A percentile compares a stretch with the other conserved stretches of the same genome.
These are phyloP conservation scores for Euryodendron excelsum DNA, from an alignment of 148 eudicot genomes.

Conservation along the genomic window DNA sequence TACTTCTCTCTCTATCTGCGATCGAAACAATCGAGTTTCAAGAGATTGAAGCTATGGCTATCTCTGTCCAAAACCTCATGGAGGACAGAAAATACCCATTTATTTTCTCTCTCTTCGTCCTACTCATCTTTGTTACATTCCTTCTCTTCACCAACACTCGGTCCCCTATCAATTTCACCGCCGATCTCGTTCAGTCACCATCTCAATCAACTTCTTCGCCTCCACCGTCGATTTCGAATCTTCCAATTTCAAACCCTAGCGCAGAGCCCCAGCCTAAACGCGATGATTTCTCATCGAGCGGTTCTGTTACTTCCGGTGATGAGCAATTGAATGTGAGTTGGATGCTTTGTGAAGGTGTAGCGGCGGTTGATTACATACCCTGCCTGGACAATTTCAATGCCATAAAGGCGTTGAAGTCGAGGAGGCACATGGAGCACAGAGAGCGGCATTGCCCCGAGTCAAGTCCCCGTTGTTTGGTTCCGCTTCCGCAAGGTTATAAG, in stretches of 20 bases:
- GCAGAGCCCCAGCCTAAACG: background rate
- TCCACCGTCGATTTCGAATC: background rate
- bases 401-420: constrained; percentile 57
- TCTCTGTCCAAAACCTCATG: constrained; percentile 39
- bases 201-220: background rate
- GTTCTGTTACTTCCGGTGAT: background rate
- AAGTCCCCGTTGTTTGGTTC: constrained; percentile 49
- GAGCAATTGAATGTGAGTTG: constrained; percentile 36
- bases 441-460: constrained; percentile 82
- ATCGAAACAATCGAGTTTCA: too few relatives aligned
- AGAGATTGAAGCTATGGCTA: constrained; percentile 50
- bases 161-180: constrained; percentile 23
- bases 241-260: background rate
- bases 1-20: background rate
- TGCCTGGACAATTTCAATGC: constrained; percentile 78
- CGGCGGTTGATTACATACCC: constrained; percentile 79
- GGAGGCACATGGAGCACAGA: constrained; percentile 82
- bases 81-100: constrained; percentile 60
- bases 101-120: constrained; percentile 54
- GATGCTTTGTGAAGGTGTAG: constrained; percentile 47
- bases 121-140: constrained; percentile 48
- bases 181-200: background rate
- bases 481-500: constrained; percentile 72
- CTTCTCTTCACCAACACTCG: constrained; percentile 51
- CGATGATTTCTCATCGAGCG: background rate